phyloP scores from a whole-genome alignment of 768 basidiomycete genomes.

The Boletus vinaceobasis region DNA sequence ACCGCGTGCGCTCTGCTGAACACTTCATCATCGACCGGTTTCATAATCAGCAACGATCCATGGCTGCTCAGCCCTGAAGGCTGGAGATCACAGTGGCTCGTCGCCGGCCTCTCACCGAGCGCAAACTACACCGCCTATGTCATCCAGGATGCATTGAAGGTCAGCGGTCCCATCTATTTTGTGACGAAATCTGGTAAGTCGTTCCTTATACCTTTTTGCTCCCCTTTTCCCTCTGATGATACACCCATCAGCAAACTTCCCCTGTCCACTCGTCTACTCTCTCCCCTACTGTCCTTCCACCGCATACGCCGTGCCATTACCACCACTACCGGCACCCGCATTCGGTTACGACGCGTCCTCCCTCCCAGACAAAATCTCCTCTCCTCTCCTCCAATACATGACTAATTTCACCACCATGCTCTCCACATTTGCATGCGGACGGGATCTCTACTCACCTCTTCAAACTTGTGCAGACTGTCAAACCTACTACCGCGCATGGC shows the following conservation, averaged over 20 bases:
- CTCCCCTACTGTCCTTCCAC: conserved; percentile 73
- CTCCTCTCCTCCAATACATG: conserved; percentile 54
- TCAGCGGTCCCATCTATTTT: conserved; percentile 69
- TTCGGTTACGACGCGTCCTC: conserved; percentile 47
- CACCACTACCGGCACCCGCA: conserved; percentile 41
- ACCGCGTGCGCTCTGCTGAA: conserved; percentile 59
- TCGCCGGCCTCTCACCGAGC: conserved; percentile 53
- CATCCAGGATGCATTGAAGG: conserved; percentile 50
- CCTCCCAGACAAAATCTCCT: conserved; percentile 47
- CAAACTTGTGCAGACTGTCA: conserved; percentile 77
- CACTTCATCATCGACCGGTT: conserved; percentile 34
- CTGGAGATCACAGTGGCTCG: conserved; percentile 67
- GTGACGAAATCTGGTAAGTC: conserved; percentile 68
- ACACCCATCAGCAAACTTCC: conserved; percentile 46
- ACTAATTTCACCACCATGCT: conserved; percentile 74
- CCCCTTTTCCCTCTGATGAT: background rate
- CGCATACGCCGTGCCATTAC: conserved; percentile 68
- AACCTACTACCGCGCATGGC: conserved; percentile 69
- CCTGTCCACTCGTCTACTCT: conserved; percentile 65
- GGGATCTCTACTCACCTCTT: conserved; percentile 76
- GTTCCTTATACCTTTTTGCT: background rate
- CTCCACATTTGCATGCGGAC: conserved; percentile 71
- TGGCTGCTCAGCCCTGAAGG: conserved; percentile 60
- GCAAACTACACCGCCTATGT: conserved; percentile 82
- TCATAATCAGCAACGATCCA: conserved; percentile 41